phyloP scores from a whole-genome alignment of 768 basidiomycete species.

The Podaxis pistillaris region DNA sequence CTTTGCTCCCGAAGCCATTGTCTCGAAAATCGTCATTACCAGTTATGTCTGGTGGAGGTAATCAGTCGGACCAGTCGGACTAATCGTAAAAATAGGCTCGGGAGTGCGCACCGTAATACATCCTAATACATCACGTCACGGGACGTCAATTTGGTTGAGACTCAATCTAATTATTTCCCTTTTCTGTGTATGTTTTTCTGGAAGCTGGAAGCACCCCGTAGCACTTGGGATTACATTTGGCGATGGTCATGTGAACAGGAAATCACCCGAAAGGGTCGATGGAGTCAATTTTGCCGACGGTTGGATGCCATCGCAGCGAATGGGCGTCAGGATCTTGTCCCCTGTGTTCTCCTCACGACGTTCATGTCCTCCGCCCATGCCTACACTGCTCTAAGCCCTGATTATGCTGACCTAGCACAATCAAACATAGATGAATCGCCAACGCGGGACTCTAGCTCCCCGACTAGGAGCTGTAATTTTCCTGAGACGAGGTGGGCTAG shows the following conservation, averaged over 20 bases:
- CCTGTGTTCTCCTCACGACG: neutral
- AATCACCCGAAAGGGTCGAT: neutral
- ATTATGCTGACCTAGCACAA: conserved; percentile 12
- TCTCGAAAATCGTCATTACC: too few relatives aligned
- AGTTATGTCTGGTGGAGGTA: too few relatives aligned
- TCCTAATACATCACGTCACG: too few relatives aligned
- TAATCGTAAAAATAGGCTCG: too few relatives aligned
- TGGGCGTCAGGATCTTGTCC: neutral
- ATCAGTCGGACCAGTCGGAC: too few relatives aligned
- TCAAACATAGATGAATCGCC: neutral
- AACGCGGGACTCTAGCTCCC: neutral
- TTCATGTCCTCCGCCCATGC: conserved; percentile 10
- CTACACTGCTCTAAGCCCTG: conserved; percentile 10
- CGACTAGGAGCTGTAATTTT: neutral
- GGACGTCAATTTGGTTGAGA: too few relatives aligned
- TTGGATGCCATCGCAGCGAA: neutral
- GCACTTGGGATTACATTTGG: too few relatives aligned
- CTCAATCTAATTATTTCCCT: too few relatives aligned
- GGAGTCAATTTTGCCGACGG: neutral
- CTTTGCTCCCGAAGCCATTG: too few relatives aligned
- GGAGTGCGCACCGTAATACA: too few relatives aligned
- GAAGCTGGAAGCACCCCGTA: too few relatives aligned
- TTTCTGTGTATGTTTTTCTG: too few relatives aligned
- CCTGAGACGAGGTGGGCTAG: neutral
- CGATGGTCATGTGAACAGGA: neutral